Base-by-base conservation (phyloP, 257 asterid genomes). In the Nicotiana obtusifolia region DNA sequence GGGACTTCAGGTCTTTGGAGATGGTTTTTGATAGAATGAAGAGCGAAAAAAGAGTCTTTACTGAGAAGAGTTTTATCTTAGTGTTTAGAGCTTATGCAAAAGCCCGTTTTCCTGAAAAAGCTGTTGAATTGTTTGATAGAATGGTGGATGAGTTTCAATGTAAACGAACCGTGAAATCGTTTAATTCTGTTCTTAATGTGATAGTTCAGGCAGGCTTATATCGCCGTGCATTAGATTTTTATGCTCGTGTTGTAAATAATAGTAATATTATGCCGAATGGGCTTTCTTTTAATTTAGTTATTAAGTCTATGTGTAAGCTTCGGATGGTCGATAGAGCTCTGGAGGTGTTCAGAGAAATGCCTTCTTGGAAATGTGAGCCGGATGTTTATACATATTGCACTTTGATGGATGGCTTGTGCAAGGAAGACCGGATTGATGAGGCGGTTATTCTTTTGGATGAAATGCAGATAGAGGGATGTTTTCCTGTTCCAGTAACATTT, bases 401-500 rank as follows among this genome's bases (percentile, higher is more conserved):
- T 15, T 82, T 96, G 91, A 96, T 96, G 99, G 97, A 96, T 88
- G 99, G 99, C 30, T 81, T 96, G 85, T 96, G 99, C 77, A 96
- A 94, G 88, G 95, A 85, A 67, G 88, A 87, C 81, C 87, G 95
- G 88, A 89, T 94, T 49, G 97, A 96, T 31, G 97, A 96, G 77
- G 98, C 98, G 6, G 93, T 94, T 73, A 87, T 92, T 61, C 85
- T 96, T 90, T 88, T 94, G 87, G 99, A 96, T 82, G 99, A 96
- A 91, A 96, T 96, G 98, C 98, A 96, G 69, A 81, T 91, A 41
- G 97, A 96, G 86, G 97, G 97, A 1, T 93, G 97, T 82, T 82
- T 56, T 76, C 98, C 97, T 0, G 89, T 82, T 82, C 87, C 89
- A 5, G 86, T 87, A 20, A 88, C 93, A 4, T 94, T 92, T 84